A percentile compares a stretch with the other conserved stretches of the same genome.
phyloP scores from a whole-genome alignment of 228 moss, liverwort and hornwort genomes.

The Sphagnum magellanicum region DNA sequence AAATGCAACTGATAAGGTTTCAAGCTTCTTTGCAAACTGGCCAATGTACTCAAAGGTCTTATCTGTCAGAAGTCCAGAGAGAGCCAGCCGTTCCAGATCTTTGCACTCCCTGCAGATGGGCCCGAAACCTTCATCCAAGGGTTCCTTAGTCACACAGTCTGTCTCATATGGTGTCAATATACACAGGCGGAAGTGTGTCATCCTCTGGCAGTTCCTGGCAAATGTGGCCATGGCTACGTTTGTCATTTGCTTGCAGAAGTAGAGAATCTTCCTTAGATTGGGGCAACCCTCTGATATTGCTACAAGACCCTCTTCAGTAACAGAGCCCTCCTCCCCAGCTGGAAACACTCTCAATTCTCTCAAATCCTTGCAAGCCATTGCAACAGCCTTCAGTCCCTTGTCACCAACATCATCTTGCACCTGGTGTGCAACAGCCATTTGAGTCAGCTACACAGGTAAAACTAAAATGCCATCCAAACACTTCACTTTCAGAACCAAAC shows the following conservation, averaged over 20 bases:
- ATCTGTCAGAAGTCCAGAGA: conserved; percentile 69
- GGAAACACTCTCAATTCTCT: conserved; percentile 79
- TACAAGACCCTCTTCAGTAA: conserved; percentile 60
- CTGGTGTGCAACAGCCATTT: conserved; percentile 17
- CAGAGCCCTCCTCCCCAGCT: conserved; percentile 40
- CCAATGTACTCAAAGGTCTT: conserved; percentile 82
- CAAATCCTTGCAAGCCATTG: conserved; percentile 58
- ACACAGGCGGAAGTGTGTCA: conserved; percentile 86
- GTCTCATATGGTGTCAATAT: conserved; percentile 47
- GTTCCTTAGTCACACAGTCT: conserved; percentile 46
- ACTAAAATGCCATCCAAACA: no score
- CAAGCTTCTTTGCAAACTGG: conserved; percentile 68
- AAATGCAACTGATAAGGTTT: conserved; percentile 81
- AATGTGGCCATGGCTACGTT: conserved; percentile 61
- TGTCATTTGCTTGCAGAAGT: conserved; percentile 97
- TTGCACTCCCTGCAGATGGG: conserved; percentile 63
- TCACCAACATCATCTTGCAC: conserved; percentile 87
- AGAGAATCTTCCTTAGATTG: conserved; percentile 81
- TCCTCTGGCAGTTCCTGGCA: conserved; percentile 61
- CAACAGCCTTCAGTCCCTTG: conserved; percentile 64
- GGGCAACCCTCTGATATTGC: conserved; percentile 84
- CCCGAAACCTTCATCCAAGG: conserved; percentile 75
- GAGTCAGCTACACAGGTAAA: no score
- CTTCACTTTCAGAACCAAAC: no score
- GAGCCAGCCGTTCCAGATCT: conserved; percentile 67